Evolutionary conservation across 23 red algal species (phyloP).

Genomic region (Gracilaria domingensis): DNA sequence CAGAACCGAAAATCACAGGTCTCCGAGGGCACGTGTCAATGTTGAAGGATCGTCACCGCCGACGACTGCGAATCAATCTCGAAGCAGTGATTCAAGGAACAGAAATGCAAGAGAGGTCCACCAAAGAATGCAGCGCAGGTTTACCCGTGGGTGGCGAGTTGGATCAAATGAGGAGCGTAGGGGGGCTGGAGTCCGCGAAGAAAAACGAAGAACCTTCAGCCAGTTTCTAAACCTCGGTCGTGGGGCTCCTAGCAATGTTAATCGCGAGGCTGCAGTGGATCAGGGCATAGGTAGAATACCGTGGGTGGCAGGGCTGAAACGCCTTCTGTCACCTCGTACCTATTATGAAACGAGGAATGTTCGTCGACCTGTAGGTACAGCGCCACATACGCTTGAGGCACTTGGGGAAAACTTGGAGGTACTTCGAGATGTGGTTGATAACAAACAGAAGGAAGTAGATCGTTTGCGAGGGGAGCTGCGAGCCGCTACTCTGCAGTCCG

Average conservation of each 20-base stretch:
- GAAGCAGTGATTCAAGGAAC: neutral
- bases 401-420: neutral
- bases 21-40: neutral
- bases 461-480: neutral
- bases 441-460: constrained; percentile 7
- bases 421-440: neutral
- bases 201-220: neutral
- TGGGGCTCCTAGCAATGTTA: neutral
- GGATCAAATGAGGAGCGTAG: neutral
- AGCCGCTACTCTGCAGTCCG: neutral
- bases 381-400: neutral
- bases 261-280: neutral
- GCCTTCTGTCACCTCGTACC: neutral
- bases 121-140: neutral
- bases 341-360: neutral
- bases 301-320: neutral
- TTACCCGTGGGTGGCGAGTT: neutral
- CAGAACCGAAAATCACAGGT: neutral
- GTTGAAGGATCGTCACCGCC: neutral
- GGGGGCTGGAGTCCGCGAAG: neutral
- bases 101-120: neutral
- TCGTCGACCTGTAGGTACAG: neutral
- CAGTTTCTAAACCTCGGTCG: neutral
- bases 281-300: neutral
- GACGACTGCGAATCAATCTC: neutral